These are phyloP conservation scores for Chrysoporthe cubensis DNA, from an alignment of 2,329 filamentous ascomycete genomes.

Conservation along the genomic window DNA sequence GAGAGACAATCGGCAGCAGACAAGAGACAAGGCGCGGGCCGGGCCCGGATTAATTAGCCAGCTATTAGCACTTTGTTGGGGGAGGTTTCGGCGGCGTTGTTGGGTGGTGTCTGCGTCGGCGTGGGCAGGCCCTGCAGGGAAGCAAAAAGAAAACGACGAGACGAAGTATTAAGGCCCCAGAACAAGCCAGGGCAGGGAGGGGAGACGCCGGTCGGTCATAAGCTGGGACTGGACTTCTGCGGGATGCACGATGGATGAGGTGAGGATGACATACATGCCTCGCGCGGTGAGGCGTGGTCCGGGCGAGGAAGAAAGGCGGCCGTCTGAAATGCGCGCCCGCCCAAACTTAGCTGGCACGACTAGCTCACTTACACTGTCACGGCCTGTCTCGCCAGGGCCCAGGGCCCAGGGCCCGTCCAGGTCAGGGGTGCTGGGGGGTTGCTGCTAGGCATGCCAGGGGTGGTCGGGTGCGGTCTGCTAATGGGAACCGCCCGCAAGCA, in stretches of 20 bases:
- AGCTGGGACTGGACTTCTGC: too few species aligned
- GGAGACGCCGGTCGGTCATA: too few species aligned
- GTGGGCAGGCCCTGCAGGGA: too few species aligned
- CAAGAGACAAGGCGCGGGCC: conserved; percentile 3
- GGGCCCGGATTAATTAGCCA: not conserved
- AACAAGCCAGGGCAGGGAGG: not conserved
- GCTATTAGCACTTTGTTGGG: not conserved
- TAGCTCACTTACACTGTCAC: too few species aligned
- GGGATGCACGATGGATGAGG: conserved; percentile 1
- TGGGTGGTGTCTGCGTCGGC: too few species aligned
- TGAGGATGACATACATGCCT: not conserved
- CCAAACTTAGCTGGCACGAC: not conserved
- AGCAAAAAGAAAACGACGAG: not conserved
- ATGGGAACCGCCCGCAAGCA: conserved; percentile 5
- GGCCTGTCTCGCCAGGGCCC: too few species aligned
- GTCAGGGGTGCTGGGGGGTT: not conserved
- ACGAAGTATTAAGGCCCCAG: too few species aligned
- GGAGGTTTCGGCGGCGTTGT: too few species aligned
- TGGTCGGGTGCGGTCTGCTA: not conserved
- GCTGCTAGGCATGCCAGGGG: too few species aligned
- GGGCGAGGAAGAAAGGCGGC: not conserved
- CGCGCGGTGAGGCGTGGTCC: conserved; percentile 5
- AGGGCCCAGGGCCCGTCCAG: not conserved
- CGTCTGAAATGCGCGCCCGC: not conserved
- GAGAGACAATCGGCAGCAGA: not conserved